Conservation (phyloP, 2,329 filamentous ascomycete species). For the Fusarium miscanthi region DNA sequence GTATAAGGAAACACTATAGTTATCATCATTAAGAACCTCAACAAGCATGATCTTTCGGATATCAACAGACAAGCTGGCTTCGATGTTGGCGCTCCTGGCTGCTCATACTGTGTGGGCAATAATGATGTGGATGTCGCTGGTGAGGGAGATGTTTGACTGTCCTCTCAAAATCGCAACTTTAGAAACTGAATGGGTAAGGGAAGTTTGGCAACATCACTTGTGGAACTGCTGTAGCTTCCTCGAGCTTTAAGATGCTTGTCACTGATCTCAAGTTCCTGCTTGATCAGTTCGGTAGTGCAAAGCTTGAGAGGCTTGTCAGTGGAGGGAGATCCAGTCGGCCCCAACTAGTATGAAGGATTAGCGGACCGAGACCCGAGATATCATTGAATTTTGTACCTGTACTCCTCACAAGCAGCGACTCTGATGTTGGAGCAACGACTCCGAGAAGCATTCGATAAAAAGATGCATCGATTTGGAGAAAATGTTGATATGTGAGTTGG, state of each 20-base stretch:
- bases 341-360: not conserved
- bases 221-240: not conserved
- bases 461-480: not conserved
- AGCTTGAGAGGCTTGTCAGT: not conserved
- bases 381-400: not conserved
- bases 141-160: not conserved
- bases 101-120: not conserved
- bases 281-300: not conserved
- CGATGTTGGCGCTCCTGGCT: not conserved
- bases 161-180: not conserved
- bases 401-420: not conserved
- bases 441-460: not conserved
- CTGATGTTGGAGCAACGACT: accelerated
- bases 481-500: not conserved
- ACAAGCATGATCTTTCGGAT: not conserved
- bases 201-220: not conserved
- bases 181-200: not conserved
- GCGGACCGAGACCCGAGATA: not conserved
- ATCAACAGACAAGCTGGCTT: not conserved
- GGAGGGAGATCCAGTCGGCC: not conserved
- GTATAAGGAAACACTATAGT: no score
- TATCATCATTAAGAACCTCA: not conserved
- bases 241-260: not conserved
- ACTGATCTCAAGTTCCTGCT: not conserved
- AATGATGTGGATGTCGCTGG: not conserved